Percentiles rank a stretch among this genome's conserved stretches.
These are phyloP conservation scores for Mortierella sp. DNA, from an alignment of 371 early-diverging fungal species.

Conservation along the genomic window DNA sequence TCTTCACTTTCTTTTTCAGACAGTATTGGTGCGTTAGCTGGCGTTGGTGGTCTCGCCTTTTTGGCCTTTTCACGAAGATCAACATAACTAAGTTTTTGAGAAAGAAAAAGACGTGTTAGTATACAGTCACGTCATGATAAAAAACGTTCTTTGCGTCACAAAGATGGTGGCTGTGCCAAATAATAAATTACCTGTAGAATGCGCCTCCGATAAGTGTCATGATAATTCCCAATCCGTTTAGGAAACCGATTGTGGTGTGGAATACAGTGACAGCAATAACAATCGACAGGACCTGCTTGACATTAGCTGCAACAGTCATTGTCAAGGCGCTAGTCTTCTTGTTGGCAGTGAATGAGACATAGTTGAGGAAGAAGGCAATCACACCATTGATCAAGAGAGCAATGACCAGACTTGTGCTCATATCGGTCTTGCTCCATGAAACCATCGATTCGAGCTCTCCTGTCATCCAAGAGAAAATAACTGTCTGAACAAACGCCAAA, in stretches of 20 bases:
- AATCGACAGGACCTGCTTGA: constrained; percentile 89
- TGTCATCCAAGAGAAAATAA: constrained; percentile 72
- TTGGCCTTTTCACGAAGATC: constrained; percentile 38
- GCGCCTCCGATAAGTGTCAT: constrained; percentile 84
- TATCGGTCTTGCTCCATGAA: constrained; percentile 63
- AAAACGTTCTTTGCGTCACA: neutral
- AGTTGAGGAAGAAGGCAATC: constrained; percentile 88
- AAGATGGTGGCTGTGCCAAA: neutral
- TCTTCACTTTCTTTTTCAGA: constrained; percentile 41
- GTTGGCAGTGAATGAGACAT: constrained; percentile 87
- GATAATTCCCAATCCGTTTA: constrained; percentile 81
- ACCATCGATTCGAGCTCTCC: constrained; percentile 76
- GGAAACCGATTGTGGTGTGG: constrained; percentile 70
- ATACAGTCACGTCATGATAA: neutral
- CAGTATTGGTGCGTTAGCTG: constrained; percentile 31
- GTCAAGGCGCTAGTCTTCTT: constrained; percentile 87
- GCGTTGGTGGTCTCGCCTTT: constrained; percentile 40
- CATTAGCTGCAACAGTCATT: constrained; percentile 92
- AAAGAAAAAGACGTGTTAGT: constrained; percentile 26
- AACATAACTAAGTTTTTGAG: constrained; percentile 62
- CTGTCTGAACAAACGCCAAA: constrained; percentile 82
- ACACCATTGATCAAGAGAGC: constrained; percentile 81
- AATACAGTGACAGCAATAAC: constrained; percentile 84
- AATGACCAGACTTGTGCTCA: constrained; percentile 60
- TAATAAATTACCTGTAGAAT: constrained; percentile 39